Evolutionary conservation across 495 filamentous ascomycete species (phyloP).

Genomic region (Pyronema omphalodes): DNA sequence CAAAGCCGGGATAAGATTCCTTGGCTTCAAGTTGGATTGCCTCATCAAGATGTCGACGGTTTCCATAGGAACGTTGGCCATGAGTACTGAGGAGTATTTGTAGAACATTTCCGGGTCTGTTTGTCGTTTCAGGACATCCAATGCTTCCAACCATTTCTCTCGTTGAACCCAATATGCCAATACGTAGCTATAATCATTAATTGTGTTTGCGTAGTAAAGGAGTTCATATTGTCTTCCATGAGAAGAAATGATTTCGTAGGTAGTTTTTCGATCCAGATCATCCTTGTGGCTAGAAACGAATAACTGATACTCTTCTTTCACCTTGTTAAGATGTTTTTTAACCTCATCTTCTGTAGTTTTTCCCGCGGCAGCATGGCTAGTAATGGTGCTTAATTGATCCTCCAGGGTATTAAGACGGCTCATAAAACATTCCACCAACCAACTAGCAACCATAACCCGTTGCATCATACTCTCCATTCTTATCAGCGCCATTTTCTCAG

Average conservation of each 20-base stretch:
- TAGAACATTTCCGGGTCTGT: slow-evolving; percentile 87
- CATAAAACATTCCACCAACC: slow-evolving; percentile 95
- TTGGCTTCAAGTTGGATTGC: slow-evolving; percentile 69
- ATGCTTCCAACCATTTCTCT: slow-evolving; percentile 78
- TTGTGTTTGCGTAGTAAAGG: slow-evolving; percentile 67
- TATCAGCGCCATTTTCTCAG: slow-evolving; percentile 5
- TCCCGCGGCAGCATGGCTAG: slow-evolving; percentile 23
- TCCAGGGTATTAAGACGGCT: slow-evolving; percentile 87
- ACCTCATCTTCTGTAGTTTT: slow-evolving; percentile 33
- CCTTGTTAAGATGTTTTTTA: slow-evolving; percentile 50
- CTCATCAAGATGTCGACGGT: slow-evolving; percentile 87
- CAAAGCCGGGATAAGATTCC: slow-evolving; percentile 77
- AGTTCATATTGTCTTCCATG: slow-evolving; percentile 88
- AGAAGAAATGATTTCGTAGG: slow-evolving; percentile 87
- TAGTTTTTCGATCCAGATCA: slow-evolving; percentile 77
- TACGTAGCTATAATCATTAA: slow-evolving; percentile 86
- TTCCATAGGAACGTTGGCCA: slow-evolving; percentile 67
- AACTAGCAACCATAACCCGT: slow-evolving; percentile 80
- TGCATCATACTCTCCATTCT: slow-evolving; percentile 54
- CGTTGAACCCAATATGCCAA: slow-evolving; percentile 93
- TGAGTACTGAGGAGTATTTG: slow-evolving; percentile 85
- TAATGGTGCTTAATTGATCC: slow-evolving; percentile 80
- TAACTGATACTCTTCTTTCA: slow-evolving; percentile 65
- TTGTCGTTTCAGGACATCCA: slow-evolving; percentile 78
- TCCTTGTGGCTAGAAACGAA: slow-evolving; percentile 68